phyloP scores from a whole-genome alignment of 2,329 filamentous ascomycete species.

The Tolypocladium ophioglossoides region DNA sequence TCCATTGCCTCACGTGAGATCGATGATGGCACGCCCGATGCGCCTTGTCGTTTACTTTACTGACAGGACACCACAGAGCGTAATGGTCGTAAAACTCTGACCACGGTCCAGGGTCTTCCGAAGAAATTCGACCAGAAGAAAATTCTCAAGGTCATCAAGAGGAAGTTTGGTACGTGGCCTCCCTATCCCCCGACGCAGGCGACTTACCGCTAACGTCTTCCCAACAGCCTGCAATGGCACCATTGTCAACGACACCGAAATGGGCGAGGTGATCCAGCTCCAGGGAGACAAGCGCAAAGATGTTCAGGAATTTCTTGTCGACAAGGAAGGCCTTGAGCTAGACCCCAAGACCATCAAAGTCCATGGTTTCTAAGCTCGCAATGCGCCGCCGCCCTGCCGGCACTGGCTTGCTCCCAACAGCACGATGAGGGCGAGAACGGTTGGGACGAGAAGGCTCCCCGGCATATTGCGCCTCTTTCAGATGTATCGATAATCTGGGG shows the following conservation, averaged over 20 bases:
- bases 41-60: slow-evolving; percentile 10
- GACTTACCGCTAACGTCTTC: slow-evolving; percentile 1
- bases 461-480: slow-evolving; percentile 15
- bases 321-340: slow-evolving; percentile 89
- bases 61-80: slow-evolving; percentile 59
- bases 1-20: slow-evolving; percentile 5
- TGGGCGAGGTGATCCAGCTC: slow-evolving; percentile 99
- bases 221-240: slow-evolving; percentile 94
- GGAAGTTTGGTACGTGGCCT: slow-evolving; percentile 75
- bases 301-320: slow-evolving; percentile 92
- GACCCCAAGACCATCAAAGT: slow-evolving; percentile 97
- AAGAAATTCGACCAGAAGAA: slow-evolving; percentile 99
- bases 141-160: slow-evolving; percentile 99
- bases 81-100: slow-evolving; percentile 99
- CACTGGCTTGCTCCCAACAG: slow-evolving; percentile 14
- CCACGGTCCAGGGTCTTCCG: slow-evolving; percentile 95
- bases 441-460: slow-evolving; percentile 14
- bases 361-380: slow-evolving; percentile 37
- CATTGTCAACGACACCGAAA: slow-evolving; percentile 89
- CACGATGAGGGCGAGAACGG: slow-evolving; percentile 20
- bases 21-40: not conserved
- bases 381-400: slow-evolving; percentile 28
- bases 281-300: slow-evolving; percentile 99
- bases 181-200: not conserved
- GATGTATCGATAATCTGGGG: slow-evolving; percentile 18